These are phyloP conservation scores for Prunus dulcis DNA, from an alignment of 306 rosid genomes.

Conservation along the genomic window DNA sequence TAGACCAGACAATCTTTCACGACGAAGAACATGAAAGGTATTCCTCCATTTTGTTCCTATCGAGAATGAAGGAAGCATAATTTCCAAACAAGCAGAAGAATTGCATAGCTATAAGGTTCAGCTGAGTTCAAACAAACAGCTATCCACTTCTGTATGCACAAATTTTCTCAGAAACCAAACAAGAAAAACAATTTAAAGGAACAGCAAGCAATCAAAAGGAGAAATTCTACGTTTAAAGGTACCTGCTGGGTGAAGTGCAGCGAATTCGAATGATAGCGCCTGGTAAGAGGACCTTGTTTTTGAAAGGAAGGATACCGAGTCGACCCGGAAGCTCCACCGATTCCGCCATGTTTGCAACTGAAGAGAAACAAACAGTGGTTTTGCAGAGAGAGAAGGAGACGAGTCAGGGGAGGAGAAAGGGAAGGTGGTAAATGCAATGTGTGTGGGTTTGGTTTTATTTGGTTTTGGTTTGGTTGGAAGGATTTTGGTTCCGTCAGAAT, in stretches of 20 bases:
- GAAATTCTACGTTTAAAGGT: background rate
- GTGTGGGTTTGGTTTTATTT: constrained; percentile 1
- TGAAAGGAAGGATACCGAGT: constrained; percentile 92
- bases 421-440: constrained; percentile 1
- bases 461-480: background rate
- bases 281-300: constrained; percentile 92
- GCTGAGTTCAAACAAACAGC: background rate
- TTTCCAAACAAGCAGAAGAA: background rate
- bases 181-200: background rate
- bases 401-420: background rate
- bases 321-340: constrained; percentile 90
- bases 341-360: constrained; percentile 65
- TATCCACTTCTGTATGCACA: background rate
- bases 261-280: constrained; percentile 97
- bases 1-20: background rate
- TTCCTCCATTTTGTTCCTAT: background rate
- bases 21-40: background rate
- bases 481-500: background rate
- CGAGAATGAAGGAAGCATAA: background rate
- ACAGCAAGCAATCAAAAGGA: background rate
- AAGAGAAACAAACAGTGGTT: background rate
- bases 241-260: constrained; percentile 98
- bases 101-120: background rate
- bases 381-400: background rate
- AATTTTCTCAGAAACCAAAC: background rate